These are phyloP conservation scores for Hypoxylon trugodes DNA, from an alignment of 495 filamentous ascomycete genomes.

Conservation along the genomic window DNA sequence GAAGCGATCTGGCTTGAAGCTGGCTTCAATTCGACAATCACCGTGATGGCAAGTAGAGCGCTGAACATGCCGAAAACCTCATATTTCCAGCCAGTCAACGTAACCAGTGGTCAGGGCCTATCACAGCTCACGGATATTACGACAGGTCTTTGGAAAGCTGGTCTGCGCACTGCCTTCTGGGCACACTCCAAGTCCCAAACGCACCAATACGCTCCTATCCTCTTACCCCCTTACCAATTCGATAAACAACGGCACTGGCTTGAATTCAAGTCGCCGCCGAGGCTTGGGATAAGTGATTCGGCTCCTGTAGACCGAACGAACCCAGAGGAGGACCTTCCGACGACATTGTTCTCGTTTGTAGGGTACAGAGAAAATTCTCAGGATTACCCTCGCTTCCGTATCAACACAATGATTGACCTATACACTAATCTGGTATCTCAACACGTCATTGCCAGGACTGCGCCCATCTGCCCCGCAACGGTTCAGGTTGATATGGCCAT, in stretches of 20 bases:
- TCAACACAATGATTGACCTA: slow-evolving; percentile 51
- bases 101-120: no score
- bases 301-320: no score
- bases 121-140: slow-evolving; percentile 57
- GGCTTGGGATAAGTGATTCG: no score
- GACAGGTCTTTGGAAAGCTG: slow-evolving; percentile 56
- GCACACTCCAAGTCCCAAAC: slow-evolving; percentile 51
- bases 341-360: neutral
- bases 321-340: neutral
- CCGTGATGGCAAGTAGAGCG: slow-evolving; percentile 52
- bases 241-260: slow-evolving; percentile 46
- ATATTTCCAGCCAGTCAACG: no score
- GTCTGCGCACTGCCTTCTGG: slow-evolving; percentile 57
- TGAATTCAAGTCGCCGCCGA: neutral
- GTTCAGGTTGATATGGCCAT: slow-evolving; percentile 55
- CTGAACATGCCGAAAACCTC: neutral
- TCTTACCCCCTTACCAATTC: slow-evolving; percentile 57
- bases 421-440: slow-evolving; percentile 50
- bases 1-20: slow-evolving; percentile 59
- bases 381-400: slow-evolving; percentile 49
- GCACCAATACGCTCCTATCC: slow-evolving; percentile 35
- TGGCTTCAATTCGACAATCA: slow-evolving; percentile 59
- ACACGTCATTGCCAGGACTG: slow-evolving; percentile 55
- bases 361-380: no score
- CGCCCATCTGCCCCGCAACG: slow-evolving; percentile 58